Conservation (phyloP, 768 basidiomycete genomes). For the Naganishia onofrii region DNA sequence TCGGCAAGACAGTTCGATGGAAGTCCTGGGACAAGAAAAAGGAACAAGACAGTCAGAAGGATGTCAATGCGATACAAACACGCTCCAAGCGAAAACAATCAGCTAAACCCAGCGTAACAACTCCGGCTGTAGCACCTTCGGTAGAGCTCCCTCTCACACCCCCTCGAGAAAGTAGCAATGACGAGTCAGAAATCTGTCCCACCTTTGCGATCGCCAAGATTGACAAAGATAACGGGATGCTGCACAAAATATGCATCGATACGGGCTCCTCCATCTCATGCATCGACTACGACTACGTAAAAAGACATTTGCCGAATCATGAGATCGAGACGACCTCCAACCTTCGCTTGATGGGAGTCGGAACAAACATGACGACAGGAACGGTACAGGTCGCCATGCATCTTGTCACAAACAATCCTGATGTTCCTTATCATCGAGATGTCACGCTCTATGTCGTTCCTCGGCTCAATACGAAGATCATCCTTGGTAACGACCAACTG, state of each 20-base stretch:
- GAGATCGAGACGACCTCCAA: neutral
- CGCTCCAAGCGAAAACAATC: no score
- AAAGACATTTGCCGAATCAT: neutral
- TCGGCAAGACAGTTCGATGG: neutral
- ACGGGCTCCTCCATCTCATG: constrained; percentile 22
- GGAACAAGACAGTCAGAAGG: neutral
- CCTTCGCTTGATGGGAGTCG: constrained; percentile 11
- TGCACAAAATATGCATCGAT: constrained; percentile 23
- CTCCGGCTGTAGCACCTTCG: no score
- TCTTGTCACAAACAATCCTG: neutral
- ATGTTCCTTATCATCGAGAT: neutral
- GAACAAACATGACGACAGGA: neutral
- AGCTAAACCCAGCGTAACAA: no score
- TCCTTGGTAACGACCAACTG: constrained; percentile 21
- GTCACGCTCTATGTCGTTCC: constrained; percentile 15
- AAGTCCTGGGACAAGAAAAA: neutral
- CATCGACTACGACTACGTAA: constrained; percentile 14
- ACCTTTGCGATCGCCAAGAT: neutral
- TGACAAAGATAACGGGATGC: constrained; percentile 2
- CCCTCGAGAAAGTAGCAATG: no score
- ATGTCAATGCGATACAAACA: no score
- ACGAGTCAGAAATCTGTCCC: no score
- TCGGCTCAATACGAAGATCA: constrained; percentile 1
- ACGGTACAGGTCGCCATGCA: neutral
- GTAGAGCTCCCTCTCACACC: no score